Evolutionary conservation across 306 rosid species (phyloP).

Genomic region (Pyrus betulifolia): DNA sequence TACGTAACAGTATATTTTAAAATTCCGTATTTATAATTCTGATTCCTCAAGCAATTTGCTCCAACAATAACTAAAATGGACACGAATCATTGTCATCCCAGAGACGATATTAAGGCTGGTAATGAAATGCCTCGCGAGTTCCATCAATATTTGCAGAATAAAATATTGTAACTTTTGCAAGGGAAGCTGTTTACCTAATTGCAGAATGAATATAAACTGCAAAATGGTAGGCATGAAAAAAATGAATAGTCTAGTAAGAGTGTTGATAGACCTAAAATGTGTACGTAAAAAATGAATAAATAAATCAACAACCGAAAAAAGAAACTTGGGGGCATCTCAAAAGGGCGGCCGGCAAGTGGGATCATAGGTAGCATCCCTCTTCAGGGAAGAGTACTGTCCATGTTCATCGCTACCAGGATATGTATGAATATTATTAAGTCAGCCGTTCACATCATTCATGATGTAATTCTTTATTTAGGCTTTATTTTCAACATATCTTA

Average conservation of each 20-base stretch:
- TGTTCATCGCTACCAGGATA: not conserved
- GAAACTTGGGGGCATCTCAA: not conserved
- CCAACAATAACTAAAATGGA: not conserved
- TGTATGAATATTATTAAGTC: not conserved
- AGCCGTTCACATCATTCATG: not conserved
- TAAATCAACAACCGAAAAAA: not conserved
- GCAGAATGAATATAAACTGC: not conserved
- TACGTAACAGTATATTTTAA: not conserved
- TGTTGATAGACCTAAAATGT: not conserved
- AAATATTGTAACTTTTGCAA: not conserved
- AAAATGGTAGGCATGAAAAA: too few relatives aligned
- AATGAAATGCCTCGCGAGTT: too few relatives aligned
- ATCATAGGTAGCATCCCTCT: not conserved
- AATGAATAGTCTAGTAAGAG: too few relatives aligned
- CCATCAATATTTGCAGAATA: not conserved
- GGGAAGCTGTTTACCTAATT: not conserved
- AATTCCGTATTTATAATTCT: not conserved
- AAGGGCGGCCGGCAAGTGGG: not conserved
- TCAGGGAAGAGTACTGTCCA: not conserved
- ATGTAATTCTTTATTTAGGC: not conserved
- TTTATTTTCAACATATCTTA: too few relatives aligned
- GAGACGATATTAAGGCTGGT: not conserved
- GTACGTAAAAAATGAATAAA: too few relatives aligned
- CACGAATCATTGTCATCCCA: not conserved
- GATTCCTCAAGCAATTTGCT: not conserved